These are phyloP conservation scores for Agrostemma githago DNA, from an alignment of 148 eudicot species.

Conservation along the genomic window DNA sequence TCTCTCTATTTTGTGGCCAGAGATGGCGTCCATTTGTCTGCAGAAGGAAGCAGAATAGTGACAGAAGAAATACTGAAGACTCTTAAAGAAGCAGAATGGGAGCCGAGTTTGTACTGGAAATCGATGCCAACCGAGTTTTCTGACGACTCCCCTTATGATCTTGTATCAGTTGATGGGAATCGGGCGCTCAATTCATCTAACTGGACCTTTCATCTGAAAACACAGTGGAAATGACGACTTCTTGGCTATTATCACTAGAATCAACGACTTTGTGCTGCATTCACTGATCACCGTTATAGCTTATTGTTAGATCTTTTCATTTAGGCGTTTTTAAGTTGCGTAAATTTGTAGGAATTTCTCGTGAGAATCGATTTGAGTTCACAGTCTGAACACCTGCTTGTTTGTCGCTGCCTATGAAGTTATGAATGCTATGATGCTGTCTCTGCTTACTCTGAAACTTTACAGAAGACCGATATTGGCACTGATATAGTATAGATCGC, in stretches of 20 bases:
- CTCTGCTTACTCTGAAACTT: no score
- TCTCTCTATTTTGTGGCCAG: conserved; percentile 32
- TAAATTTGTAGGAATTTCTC: no score
- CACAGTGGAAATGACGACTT: conserved; percentile 50
- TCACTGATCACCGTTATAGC: not conserved
- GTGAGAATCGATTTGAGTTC: no score
- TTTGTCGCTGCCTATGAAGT: no score
- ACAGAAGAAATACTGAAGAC: conserved; percentile 80
- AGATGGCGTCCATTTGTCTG: conserved; percentile 89
- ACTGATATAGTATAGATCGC: no score
- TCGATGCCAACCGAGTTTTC: conserved; percentile 80
- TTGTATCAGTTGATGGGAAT: conserved; percentile 58
- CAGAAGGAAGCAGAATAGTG: conserved; percentile 77
- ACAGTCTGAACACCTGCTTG: no score
- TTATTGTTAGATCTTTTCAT: not conserved
- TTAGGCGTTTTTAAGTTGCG: no score
- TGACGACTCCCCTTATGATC: conserved; percentile 68
- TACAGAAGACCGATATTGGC: no score
- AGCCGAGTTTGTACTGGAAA: conserved; percentile 79
- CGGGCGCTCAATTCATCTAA: conserved; percentile 66
- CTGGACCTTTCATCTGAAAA: conserved; percentile 72
- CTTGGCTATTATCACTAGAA: not conserved
- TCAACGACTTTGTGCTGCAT: not conserved
- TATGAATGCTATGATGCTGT: no score
- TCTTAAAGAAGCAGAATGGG: conserved; percentile 79